Evolutionary conservation across 257 asterid species (phyloP).

Genomic region (Asclepias syriaca): DNA sequence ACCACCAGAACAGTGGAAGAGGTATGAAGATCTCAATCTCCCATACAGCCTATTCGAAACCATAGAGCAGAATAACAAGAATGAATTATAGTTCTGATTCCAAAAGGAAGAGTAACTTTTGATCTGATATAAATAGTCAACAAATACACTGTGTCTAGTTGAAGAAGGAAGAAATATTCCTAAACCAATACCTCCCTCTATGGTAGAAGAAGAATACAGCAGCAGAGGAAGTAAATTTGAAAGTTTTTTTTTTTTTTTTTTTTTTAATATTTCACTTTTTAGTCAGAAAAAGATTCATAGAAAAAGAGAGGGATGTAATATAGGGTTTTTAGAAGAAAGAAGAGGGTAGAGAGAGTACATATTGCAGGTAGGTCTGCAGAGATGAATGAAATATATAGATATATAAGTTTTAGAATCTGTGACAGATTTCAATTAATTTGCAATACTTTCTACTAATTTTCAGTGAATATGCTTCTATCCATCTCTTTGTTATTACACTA

Average conservation of each 20-base stretch:
- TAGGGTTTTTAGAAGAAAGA: slow-evolving; percentile 24
- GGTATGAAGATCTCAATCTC: slow-evolving; percentile 42
- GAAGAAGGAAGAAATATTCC: slow-evolving; percentile 37
- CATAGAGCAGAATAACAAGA: slow-evolving; percentile 9
- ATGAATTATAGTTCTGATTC: slow-evolving; percentile 23
- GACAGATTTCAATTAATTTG: slow-evolving; percentile 7
- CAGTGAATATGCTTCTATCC: neutral
- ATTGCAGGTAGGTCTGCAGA: slow-evolving; percentile 14
- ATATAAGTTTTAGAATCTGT: slow-evolving; percentile 15
- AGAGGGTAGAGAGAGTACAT: slow-evolving; percentile 3
- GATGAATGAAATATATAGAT: slow-evolving; percentile 7
- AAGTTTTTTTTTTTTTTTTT: slow-evolving; percentile 18
- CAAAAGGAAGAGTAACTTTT: slow-evolving; percentile 24
- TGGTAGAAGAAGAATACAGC: slow-evolving; percentile 27
- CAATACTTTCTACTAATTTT: neutral
- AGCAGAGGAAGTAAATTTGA: slow-evolving; percentile 30
- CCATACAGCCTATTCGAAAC: slow-evolving; percentile 72
- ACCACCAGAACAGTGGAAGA: slow-evolving; percentile 28
- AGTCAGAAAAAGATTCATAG: slow-evolving; percentile 19
- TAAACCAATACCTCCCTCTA: slow-evolving; percentile 25
- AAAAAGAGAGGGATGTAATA: slow-evolving; percentile 20
- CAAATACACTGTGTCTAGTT: slow-evolving; percentile 29
- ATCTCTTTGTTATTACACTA: too few relatives aligned
- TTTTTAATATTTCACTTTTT: slow-evolving; percentile 7
- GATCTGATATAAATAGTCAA: slow-evolving; percentile 33